These are phyloP conservation scores for Dactylonectria macrodidyma DNA, from an alignment of 2,329 filamentous ascomycete species.

Conservation along the genomic window DNA sequence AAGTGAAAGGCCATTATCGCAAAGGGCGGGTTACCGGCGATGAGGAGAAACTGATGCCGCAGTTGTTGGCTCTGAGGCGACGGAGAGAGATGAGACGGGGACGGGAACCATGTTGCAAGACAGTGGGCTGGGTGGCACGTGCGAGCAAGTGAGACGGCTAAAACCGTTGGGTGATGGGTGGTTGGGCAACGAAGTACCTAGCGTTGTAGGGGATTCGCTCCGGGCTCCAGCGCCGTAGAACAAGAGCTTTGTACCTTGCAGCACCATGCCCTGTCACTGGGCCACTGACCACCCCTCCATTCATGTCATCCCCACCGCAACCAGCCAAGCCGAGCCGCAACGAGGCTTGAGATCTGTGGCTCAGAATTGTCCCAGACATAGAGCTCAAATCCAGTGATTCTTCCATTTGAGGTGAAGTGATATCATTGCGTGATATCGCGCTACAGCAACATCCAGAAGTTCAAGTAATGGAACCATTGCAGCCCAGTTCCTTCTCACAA, in stretches of 20 bases:
- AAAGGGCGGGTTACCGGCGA: constrained; percentile 22
- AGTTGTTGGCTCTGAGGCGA: constrained; percentile 27
- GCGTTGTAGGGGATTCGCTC: constrained; percentile 26
- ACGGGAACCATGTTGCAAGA: constrained; percentile 34
- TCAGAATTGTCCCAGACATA: neutral
- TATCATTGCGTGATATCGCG: neutral
- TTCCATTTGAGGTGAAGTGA: neutral
- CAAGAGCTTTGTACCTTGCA: constrained; percentile 30
- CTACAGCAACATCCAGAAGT: neutral
- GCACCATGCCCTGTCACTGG: constrained; percentile 24
- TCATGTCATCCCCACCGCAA: constrained; percentile 1
- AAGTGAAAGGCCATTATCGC: constrained; percentile 39
- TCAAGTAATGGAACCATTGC: neutral
- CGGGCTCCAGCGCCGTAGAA: neutral
- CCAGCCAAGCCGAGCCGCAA: neutral
- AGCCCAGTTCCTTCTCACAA: neutral
- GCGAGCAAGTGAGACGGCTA: constrained; percentile 44
- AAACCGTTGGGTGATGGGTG: constrained; percentile 49
- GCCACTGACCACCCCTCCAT: neutral
- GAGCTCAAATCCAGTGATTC: neutral
- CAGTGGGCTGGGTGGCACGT: constrained; percentile 44
- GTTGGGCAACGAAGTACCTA: constrained; percentile 43
- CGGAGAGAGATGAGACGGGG: constrained; percentile 39
- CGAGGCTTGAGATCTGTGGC: neutral
- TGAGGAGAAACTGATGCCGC: constrained; percentile 34